phyloP scores from a whole-genome alignment of 345 rosid species.

The Citrus mangshanensis region DNA sequence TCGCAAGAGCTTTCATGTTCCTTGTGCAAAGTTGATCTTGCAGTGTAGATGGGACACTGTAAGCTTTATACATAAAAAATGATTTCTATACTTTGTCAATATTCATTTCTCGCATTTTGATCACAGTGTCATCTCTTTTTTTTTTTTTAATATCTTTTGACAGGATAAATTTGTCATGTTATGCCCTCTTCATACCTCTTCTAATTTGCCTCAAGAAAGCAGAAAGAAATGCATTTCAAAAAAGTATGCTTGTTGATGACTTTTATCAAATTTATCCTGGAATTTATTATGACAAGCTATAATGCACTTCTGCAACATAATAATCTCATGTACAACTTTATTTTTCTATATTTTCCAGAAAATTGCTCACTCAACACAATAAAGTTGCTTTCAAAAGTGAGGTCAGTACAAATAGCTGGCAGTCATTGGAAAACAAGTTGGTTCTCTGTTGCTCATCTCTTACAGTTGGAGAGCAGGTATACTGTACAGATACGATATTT shows the following conservation, averaged over 20 bases:
- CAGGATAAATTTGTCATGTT: conserved; percentile 86
- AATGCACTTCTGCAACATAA: neutral
- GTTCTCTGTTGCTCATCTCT: conserved; percentile 85
- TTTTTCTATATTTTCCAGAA: conserved; percentile 35
- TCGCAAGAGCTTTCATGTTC: conserved; percentile 67
- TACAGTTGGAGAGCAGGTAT: conserved; percentile 63
- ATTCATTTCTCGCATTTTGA: neutral
- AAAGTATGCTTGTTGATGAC: conserved; percentile 37
- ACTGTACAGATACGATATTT: neutral
- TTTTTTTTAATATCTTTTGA: neutral
- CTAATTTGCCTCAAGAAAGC: conserved; percentile 55
- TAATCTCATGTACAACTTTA: neutral
- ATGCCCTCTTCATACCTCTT: conserved; percentile 73
- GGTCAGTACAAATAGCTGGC: conserved; percentile 24
- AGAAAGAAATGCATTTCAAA: conserved; percentile 32
- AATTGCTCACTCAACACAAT: conserved; percentile 17
- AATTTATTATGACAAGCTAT: neutral
- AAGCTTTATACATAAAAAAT: conserved; percentile 24
- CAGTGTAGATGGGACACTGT: conserved; percentile 92
- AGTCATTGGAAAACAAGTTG: conserved; percentile 38
- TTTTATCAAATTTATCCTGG: conserved; percentile 8
- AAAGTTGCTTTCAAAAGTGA: conserved; percentile 30
- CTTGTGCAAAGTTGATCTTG: conserved; percentile 65
- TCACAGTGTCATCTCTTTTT: neutral
- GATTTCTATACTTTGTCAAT: neutral